phyloP scores from a whole-genome alignment of 257 asterid genomes.

The Cynanchum wilfordii region DNA sequence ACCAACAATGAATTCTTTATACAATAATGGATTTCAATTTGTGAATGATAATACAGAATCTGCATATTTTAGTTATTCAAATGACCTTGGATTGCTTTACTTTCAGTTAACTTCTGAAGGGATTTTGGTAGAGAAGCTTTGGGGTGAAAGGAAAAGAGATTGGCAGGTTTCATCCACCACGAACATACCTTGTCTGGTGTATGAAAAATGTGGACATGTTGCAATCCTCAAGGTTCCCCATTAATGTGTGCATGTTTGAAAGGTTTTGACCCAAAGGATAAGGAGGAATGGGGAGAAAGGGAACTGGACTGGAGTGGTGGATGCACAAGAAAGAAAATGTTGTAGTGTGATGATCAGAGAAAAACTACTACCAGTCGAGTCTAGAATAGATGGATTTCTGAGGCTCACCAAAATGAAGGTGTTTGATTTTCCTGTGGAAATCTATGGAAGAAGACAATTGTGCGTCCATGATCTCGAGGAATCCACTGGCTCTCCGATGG shows the following conservation, averaged over 20 bases:
- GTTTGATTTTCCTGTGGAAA: conserved; percentile 35
- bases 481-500: no score
- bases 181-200: conserved; percentile 8
- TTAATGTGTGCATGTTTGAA: conserved; percentile 46
- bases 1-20: conserved; percentile 8
- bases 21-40: conserved; percentile 5
- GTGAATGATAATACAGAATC: not conserved
- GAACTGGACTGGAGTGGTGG: conserved; percentile 55
- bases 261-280: conserved; percentile 40
- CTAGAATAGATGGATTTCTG: conserved; percentile 37
- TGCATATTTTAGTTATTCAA: not conserved
- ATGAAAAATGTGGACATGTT: conserved; percentile 44
- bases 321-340: conserved; percentile 35
- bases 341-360: conserved; percentile 31
- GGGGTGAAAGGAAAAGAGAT: not conserved
- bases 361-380: not conserved
- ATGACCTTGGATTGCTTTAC: not conserved
- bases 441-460: conserved; percentile 30
- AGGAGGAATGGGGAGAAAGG: conserved; percentile 49
- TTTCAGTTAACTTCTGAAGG: conserved; percentile 20
- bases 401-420: conserved; percentile 35
- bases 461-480: no score
- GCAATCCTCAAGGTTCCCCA: conserved; percentile 34
- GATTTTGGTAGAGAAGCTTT: not conserved
- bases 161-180: conserved; percentile 11